phyloP scores from a whole-genome alignment of 148 eudicot genomes.

The Amaranthus palmeri region DNA sequence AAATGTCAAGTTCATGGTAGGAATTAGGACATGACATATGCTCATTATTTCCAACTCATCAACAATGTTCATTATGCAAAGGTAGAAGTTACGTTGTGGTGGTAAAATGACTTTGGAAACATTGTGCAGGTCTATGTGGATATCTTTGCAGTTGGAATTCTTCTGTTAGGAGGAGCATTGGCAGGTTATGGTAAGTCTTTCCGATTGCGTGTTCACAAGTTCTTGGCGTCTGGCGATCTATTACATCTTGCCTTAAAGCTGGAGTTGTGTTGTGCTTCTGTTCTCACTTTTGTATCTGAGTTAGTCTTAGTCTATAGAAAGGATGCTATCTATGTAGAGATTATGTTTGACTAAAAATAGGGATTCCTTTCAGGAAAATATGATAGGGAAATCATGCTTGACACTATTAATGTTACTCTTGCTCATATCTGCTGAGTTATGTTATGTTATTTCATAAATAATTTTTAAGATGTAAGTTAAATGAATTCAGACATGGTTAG shows the following conservation, averaged over 20 bases:
- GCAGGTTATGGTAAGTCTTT: conserved; percentile 78
- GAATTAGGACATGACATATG: not conserved
- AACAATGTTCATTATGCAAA: not conserved
- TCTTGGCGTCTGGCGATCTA: no score
- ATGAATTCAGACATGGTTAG: not conserved
- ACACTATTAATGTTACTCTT: not conserved
- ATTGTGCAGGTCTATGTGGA: conserved; percentile 80
- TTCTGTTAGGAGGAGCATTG: conserved; percentile 80
- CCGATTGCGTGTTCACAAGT: not conserved
- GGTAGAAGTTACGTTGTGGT: not conserved
- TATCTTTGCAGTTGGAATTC: conserved; percentile 48
- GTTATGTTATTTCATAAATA: not conserved
- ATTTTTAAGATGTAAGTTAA: not conserved
- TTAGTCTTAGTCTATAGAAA: not conserved
- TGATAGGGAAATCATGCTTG: not conserved
- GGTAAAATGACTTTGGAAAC: conserved; percentile 7
- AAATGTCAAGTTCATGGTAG: not conserved
- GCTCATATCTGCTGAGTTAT: not conserved
- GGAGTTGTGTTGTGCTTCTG: not conserved
- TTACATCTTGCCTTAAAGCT: not conserved
- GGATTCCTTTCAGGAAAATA: not conserved
- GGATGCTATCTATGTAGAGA: not conserved
- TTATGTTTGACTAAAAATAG: not conserved
- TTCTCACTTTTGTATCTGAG: conserved; percentile 5
- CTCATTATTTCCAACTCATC: not conserved